Base-by-base conservation (phyloP, 75 land plant genomes). In the Selaginella tamariscina region DNA sequence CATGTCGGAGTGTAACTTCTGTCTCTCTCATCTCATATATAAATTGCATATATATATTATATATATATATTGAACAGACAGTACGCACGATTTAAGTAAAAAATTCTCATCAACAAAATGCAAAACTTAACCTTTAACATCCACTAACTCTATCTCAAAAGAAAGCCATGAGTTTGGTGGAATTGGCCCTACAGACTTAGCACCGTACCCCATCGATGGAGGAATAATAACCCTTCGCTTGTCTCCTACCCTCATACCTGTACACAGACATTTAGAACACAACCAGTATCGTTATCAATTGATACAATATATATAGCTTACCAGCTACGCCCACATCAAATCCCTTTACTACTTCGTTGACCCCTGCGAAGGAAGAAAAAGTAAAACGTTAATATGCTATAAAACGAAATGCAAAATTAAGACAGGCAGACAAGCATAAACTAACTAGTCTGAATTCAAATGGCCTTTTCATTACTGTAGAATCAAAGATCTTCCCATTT, bases 211-310 rank as follows among this genome's bases (percentile, higher is more conserved):
- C 91, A 94, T 86, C 18, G 74, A 56, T 54, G 98, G 98, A 30
- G 98, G 98, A 57, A 94, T 85, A 32, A 83, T 80, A 31, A 94
- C 74, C 31, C 86, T 85, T 56, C 98, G 74, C 73, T 94, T 94
- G 76, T 94, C 98, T 26, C 98, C 98, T 66, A 94, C 73, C 8
- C 96, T 78, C 98, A 94, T 94, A 24, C 98, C 98, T 92, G 79
- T 31, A 64, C 21, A 55, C n/a, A 9, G 30, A 59, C 11, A 62
- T 21, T 0, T 30, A 65, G 65, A 21, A 72, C 11, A 39, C 21
- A 24, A 2, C 11, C 27, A 27, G 13, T 23, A 33, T 66, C 2
- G 0, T 5, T n/a, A 69, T 21, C 23, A 29, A 65, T 30, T 24
- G 62, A 24, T 32, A 71, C 11, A 39, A 15, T 15, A 5, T 15